phyloP scores from a whole-genome alignment of 257 asterid species.

The Solanum piurae region DNA sequence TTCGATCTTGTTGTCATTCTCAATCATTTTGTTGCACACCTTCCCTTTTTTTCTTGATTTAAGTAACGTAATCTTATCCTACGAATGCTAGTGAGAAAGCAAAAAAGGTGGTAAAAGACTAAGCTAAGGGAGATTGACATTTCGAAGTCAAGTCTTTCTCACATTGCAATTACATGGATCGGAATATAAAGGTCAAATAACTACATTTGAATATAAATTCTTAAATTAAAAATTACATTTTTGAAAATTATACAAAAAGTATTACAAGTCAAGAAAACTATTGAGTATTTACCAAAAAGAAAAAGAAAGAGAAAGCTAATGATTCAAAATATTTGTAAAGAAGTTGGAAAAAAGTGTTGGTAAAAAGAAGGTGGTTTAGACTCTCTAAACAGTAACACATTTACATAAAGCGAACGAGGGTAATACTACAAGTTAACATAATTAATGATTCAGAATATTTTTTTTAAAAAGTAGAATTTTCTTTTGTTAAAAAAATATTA shows the following conservation, averaged over 20 bases:
- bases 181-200: not conserved
- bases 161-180: accelerated
- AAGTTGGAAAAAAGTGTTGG: not conserved
- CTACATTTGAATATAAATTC: not conserved
- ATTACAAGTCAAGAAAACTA: not conserved
- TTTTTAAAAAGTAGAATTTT: not conserved
- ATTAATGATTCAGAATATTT: too few species aligned
- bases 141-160: not conserved
- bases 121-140: too few species aligned
- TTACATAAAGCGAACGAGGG: too few species aligned
- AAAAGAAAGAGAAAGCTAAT: not conserved
- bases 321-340: not conserved
- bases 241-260: too few species aligned
- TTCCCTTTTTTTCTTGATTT: too few species aligned
- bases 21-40: not conserved
- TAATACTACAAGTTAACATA: too few species aligned
- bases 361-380: not conserved
- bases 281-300: not conserved
- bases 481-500: too few species aligned
- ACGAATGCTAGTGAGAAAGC: not conserved
- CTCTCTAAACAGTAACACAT: too few species aligned
- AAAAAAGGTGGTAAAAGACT: too few species aligned
- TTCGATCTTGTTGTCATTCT: not conserved
- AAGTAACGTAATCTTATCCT: not conserved
- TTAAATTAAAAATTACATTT: not conserved